Conservation (phyloP, 306 rosid genomes). For the Morella rubra region DNA sequence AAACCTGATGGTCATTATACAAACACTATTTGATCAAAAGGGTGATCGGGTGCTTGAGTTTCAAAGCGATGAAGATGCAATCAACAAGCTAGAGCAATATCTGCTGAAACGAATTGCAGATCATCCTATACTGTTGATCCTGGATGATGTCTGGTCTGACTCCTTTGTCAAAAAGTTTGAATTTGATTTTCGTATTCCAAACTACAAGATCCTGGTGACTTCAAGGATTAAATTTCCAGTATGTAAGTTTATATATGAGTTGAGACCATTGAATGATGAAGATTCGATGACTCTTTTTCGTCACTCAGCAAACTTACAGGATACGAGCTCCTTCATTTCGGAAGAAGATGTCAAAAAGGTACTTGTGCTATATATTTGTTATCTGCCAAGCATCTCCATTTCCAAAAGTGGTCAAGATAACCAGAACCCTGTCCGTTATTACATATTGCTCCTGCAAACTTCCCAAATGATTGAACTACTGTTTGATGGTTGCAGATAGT, state of each 20-base stretch:
- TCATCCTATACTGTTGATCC: constrained; percentile 43
- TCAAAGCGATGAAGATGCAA: constrained; percentile 32
- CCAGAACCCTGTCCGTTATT: neutral
- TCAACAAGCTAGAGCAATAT: constrained; percentile 29
- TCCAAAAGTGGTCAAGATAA: neutral
- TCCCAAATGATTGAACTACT: neutral
- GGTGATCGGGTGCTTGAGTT: constrained; percentile 24
- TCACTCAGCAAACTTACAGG: constrained; percentile 38
- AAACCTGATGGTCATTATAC: constrained; percentile 38
- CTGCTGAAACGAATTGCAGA: constrained; percentile 31
- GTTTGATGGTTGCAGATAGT: constrained; percentile 45
- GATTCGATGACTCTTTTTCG: constrained; percentile 48
- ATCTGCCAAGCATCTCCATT: no score
- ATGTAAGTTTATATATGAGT: no score
- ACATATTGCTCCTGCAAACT: neutral
- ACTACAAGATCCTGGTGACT: no score
- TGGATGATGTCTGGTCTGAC: constrained; percentile 59
- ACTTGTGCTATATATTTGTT: neutral
- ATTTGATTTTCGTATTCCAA: constrained; percentile 23
- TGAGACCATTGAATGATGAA: constrained; percentile 35
- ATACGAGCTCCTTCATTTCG: constrained; percentile 25
- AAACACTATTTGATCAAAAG: constrained; percentile 38
- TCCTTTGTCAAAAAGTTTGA: constrained; percentile 43
- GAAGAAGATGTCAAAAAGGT: constrained; percentile 44
- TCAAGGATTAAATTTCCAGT: no score